Conservation (phyloP, 805 yeast genomes). For the Pichia exigua region DNA sequence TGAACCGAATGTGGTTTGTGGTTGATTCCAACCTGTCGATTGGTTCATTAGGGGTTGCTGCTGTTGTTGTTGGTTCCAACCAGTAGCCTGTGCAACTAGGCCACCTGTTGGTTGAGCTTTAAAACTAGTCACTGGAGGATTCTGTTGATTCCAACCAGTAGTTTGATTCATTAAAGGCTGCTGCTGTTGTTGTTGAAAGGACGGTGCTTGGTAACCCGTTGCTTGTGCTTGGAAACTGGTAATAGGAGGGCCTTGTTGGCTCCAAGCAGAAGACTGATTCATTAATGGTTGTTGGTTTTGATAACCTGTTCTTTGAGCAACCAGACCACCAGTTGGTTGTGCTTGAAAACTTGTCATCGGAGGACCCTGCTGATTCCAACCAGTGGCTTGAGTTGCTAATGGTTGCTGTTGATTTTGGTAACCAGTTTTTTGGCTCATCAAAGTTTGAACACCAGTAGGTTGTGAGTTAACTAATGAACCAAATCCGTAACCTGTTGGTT, state of each 20-base stretch:
- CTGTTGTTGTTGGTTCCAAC: constrained; percentile 22
- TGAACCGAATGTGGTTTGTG: constrained; percentile 32
- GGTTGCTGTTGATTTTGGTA: constrained; percentile 7
- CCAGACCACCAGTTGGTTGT: constrained; percentile 23
- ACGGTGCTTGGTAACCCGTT: constrained; percentile 10
- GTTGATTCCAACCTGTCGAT: constrained; percentile 33
- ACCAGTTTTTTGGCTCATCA: constrained; percentile 5
- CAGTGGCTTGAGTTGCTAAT: constrained; percentile 33
- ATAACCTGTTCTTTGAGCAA: constrained; percentile 20
- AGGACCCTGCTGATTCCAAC: constrained; percentile 25
- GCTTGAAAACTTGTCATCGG: constrained; percentile 22
- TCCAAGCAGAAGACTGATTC: constrained; percentile 36
- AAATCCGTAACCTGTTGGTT: constrained; percentile 34
- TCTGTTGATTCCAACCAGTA: constrained; percentile 31
- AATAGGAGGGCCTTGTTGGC: constrained; percentile 14
- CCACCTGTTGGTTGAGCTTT: constrained; percentile 26
- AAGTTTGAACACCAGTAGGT: constrained; percentile 19
- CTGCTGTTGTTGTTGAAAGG: constrained; percentile 10
- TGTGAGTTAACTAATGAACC: constrained; percentile 11
- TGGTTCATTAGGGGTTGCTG: constrained; percentile 26
- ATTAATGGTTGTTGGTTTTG: constrained; percentile 25
- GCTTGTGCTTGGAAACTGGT: constrained; percentile 22
- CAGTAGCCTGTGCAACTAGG: constrained; percentile 36
- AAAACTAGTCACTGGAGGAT: constrained; percentile 12
- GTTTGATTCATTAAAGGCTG: constrained; percentile 25